Conservation (phyloP, 1,284 basidiomycete genomes). For the Leccinum olivaceoglutinosum region DNA sequence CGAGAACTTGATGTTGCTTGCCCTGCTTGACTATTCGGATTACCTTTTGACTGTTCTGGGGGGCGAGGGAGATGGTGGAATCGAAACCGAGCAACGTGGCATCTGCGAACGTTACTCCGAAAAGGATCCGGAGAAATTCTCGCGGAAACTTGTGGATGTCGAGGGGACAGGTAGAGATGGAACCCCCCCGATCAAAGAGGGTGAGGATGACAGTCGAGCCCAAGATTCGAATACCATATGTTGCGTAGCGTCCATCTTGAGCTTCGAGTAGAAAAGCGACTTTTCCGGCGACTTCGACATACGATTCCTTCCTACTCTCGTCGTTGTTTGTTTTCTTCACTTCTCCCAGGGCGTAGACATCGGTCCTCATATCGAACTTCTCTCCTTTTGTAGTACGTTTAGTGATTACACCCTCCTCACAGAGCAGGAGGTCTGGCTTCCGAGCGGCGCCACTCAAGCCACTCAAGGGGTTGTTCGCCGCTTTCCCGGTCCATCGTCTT, state of each 20-base stretch:
- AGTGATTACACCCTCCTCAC: not conserved
- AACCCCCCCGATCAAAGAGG: not conserved
- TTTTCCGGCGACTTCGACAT: not conserved
- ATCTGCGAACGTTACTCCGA: not conserved
- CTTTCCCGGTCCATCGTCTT: not conserved
- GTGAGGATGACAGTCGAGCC: not conserved
- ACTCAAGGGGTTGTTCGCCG: not conserved
- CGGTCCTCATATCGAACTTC: not conserved
- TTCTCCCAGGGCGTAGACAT: not conserved
- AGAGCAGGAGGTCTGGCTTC: not conserved
- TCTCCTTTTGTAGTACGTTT: not conserved
- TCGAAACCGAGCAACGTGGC: not conserved
- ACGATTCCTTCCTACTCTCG: not conserved
- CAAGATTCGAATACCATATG: not conserved
- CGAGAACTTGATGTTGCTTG: not conserved
- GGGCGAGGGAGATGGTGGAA: not conserved
- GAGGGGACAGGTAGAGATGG: not conserved
- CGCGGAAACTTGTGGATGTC: not conserved
- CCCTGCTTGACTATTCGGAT: not conserved
- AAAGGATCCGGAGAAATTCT: not conserved
- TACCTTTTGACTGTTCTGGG: not conserved
- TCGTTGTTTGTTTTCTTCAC: not conserved
- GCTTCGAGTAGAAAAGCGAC: not conserved
- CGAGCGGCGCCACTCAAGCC: not conserved
- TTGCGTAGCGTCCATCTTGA: not conserved